Conservation (phyloP, 202 grass and related monocot genomes). For the Carex sylvatica region DNA sequence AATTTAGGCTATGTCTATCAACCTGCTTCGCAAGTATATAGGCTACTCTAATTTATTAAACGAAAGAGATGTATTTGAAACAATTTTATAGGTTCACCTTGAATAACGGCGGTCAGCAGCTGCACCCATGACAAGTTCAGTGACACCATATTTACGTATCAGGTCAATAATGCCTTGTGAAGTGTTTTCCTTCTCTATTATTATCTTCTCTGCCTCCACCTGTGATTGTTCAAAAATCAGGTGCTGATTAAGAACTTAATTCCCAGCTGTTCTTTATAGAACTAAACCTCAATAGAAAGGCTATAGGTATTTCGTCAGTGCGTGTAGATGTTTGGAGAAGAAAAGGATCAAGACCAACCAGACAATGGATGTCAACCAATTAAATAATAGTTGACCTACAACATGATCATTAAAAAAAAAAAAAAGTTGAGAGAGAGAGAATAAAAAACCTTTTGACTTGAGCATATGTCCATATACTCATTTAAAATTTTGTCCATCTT, state of each 20-base stretch:
- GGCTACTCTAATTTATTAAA: background rate
- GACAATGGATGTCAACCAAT: background rate
- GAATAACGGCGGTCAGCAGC: conserved; percentile 52
- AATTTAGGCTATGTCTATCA: background rate
- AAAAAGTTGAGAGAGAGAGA: background rate
- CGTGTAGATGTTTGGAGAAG: background rate
- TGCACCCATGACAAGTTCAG: conserved; percentile 87
- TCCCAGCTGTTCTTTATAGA: background rate
- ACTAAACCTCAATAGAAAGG: background rate
- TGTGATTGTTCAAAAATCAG: conserved; percentile 24
- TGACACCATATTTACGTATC: conserved; percentile 47
- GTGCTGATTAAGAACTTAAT: conserved; percentile 1
- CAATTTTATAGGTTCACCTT: conserved; percentile 25
- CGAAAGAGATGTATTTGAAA: conserved; percentile 11
- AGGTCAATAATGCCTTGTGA: conserved; percentile 43
- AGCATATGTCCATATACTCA: conserved; percentile 45
- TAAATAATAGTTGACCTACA: conserved; percentile 20
- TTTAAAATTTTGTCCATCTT: conserved; percentile 40
- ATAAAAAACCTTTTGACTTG: conserved; percentile 52
- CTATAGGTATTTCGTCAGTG: background rate
- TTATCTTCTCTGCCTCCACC: conserved; percentile 54
- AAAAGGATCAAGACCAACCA: background rate
- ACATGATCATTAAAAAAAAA: conserved; percentile 7
- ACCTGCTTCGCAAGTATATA: background rate
- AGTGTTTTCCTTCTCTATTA: conserved; percentile 43